Evolutionary conservation across 2,329 filamentous ascomycete genomes (phyloP), one percentile per base, ranked within the genome.

Genomic region (Septoria linicola): DNA sequence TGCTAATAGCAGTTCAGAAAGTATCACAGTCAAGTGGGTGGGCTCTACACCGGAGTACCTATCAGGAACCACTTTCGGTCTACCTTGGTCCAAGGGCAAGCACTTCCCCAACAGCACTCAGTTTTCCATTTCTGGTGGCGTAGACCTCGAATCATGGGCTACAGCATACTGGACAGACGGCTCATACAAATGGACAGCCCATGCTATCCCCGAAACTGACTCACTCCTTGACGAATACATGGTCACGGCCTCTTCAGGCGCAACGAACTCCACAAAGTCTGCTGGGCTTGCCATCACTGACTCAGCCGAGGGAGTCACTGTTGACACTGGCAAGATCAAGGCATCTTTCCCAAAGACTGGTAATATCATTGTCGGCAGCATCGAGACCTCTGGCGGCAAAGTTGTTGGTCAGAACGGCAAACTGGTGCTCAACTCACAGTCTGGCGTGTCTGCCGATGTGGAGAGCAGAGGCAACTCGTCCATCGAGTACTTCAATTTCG

Each of bases 101-200:
- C 66, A 72, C 20, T 62, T 63, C 37, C 65, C 69, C 11, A 67
- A 70, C 32, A 57, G 58, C 41, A 73, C 72, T 50, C 27, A 55
- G 58, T 42, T 69, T 61, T 1, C 64, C 65, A 2, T 66, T 61
- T 17, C 41, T n/a, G 44, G 39, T 27, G 37, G 49, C 32, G 27
- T 45, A 27, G 20, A 56, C 45, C 63, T 80, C 5, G 75, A 82
- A 53, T 79, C 80, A 0, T 83, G 80, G 80, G 68, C 74, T 2
- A 82, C 77, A 1, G 79, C 76, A 0, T 80, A 79, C 62, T 84
- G 80, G 81, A 72, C 75, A 1, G 81, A 84, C 65, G 78, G 77
- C 20, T 81, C 80, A 0, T 71, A 82, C 46, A 83, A 83, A 60
- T 84, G 81, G 81, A 81, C 77, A 2, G 80, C 73, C 0, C 81